Base-by-base conservation (phyloP, 2,329 filamentous ascomycete genomes). In the Hypoxylon sp. region DNA sequence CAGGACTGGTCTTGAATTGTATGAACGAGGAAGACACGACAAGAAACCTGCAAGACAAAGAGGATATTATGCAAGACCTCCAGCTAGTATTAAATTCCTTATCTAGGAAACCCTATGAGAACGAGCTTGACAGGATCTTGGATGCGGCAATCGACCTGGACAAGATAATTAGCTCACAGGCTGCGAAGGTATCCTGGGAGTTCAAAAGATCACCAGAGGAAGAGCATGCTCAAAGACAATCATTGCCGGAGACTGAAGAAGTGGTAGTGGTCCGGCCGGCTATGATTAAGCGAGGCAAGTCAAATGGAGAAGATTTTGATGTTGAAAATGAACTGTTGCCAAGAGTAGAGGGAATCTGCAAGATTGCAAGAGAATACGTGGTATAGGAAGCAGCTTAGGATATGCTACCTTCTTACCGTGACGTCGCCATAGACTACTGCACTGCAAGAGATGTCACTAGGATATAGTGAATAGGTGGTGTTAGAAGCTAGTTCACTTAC, bases 281-380 rank as follows among this genome's bases (percentile, higher is more conserved):
- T 14, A 49, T 59, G 44, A 2, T 53, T 4, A 53, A 61, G 20
- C 57, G 35, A 61, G 57, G 57, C 33, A 61, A 53, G 40, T 61
- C 57, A 2, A 61, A 61, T 33, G 56, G 56, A 30, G 56, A 59
- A 40, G 56, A 59, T 13, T 59, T 50, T 14, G 44, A 59, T 37
- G 6, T 10, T 8, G 13, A 50, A 17, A 27, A 11, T 59, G 56
- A 50, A 5, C 8, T 59, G 1, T 7, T 59, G 30, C 56, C 56
- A n/a, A 27, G 44, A 40, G 31, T 17, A 11, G 20, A 50, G 20
- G 54, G 5, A 8, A 25, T 35, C 27, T 57, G 54, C 17, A 31
- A 10, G 14, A 20, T 14, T 10, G 14, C 8, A 20, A 1, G 10
- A 13, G 20, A n/a, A 22, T n/a, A 4, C 13, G 17, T 40, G 11